phyloP scores from a whole-genome alignment of 768 basidiomycete species.

The Rhizopogon salebrosus region DNA sequence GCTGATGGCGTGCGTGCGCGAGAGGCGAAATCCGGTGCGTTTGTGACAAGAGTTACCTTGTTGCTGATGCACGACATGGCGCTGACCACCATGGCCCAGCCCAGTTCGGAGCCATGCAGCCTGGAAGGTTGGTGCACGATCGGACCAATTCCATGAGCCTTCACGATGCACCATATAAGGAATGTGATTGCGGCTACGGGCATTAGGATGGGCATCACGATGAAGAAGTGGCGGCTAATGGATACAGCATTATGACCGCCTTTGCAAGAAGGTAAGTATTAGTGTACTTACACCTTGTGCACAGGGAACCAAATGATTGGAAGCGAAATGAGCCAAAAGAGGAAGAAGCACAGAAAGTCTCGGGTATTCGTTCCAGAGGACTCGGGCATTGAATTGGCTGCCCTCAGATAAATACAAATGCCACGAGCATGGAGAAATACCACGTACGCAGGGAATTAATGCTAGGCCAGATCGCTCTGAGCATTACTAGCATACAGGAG shows the following conservation, averaged over 20 bases:
- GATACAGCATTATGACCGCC: conserved; percentile 6
- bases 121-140: conserved; percentile 62
- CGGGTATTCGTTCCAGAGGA: conserved; percentile 72
- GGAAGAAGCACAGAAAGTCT: conserved; percentile 78
- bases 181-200: conserved; percentile 67
- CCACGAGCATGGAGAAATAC: not conserved
- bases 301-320: conserved; percentile 82
- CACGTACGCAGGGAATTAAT: conserved; percentile 59
- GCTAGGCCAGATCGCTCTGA: conserved; percentile 74
- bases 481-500: conserved; percentile 66
- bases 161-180: conserved; percentile 75
- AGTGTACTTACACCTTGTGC: conserved; percentile 60
- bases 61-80: conserved; percentile 79
- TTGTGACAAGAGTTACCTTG: conserved; percentile 72
- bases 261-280: conserved; percentile 4
- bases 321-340: conserved; percentile 80
- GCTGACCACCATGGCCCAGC: conserved; percentile 71
- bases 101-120: conserved; percentile 61
- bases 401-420: not conserved
- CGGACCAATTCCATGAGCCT: conserved; percentile 73
- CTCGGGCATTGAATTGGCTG: conserved; percentile 67
- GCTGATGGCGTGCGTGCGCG: conserved; percentile 52
- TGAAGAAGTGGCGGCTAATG: conserved; percentile 70
- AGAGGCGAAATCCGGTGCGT: conserved; percentile 74
- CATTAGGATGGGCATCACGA: conserved; percentile 67